Conservation (phyloP, 768 basidiomycete species). For the Chiua virens region DNA sequence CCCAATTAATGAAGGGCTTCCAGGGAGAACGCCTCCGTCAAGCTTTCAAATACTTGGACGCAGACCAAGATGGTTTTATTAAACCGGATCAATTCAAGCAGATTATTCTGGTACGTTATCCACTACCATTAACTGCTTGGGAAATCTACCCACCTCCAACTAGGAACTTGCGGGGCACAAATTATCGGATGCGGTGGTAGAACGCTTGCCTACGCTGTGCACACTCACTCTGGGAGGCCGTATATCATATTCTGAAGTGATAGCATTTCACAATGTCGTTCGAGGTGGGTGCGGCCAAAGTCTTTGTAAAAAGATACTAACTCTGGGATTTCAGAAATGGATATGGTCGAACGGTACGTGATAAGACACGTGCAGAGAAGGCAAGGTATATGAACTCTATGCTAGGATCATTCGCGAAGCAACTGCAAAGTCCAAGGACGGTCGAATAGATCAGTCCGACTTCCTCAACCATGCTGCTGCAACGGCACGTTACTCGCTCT, state of each 20-base stretch:
- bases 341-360: constrained; percentile 83
- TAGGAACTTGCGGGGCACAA: constrained; percentile 98
- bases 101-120: constrained; percentile 80
- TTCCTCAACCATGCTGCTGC: constrained; percentile 88
- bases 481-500: constrained; percentile 88
- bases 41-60: constrained; percentile 90
- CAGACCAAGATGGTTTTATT: constrained; percentile 92
- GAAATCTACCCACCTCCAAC: neutral
- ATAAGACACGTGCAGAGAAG: neutral
- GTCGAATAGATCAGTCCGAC: constrained; percentile 93
- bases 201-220: constrained; percentile 89
- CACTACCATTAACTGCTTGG: neutral
- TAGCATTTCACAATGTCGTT: constrained; percentile 96
- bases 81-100: constrained; percentile 90
- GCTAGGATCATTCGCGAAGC: constrained; percentile 85
- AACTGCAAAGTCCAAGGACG: constrained; percentile 87
- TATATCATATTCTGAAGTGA: constrained; percentile 95
- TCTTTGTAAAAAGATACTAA: constrained; percentile 2
- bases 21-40: constrained; percentile 98
- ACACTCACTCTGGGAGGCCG: constrained; percentile 84
- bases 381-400: constrained; percentile 3
- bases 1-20: constrained; percentile 97
- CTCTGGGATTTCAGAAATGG: constrained; percentile 64
- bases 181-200: constrained; percentile 89
- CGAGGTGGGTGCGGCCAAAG: constrained; percentile 54